Percentiles rank a stretch among this genome's conserved stretches.
These are phyloP conservation scores for Lachnellula subtilissima DNA, from an alignment of 2,329 filamentous ascomycete genomes.

Conservation along the genomic window DNA sequence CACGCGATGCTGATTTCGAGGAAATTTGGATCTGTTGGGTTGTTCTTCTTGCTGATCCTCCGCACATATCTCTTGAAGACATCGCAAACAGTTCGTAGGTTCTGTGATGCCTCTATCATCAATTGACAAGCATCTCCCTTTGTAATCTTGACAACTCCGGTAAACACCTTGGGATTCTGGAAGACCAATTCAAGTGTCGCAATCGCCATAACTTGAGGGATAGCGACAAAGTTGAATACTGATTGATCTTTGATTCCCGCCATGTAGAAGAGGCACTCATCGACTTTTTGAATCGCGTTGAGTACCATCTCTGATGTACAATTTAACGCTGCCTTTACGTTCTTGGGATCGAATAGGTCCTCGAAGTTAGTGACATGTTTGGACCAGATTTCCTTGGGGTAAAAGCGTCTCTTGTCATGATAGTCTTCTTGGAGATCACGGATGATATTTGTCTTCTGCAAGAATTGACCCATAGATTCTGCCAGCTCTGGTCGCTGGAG, in stretches of 20 bases:
- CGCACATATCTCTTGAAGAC: conserved; percentile 74
- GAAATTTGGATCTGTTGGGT: conserved; percentile 87
- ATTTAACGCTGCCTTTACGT: conserved; percentile 72
- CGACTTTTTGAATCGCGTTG: conserved; percentile 77
- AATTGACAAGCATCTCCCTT: conserved; percentile 89
- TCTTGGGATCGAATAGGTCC: conserved; percentile 79
- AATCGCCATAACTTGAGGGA: conserved; percentile 96
- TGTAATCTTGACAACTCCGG: conserved; percentile 90
- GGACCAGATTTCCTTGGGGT: conserved; percentile 94
- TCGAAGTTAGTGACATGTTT: conserved; percentile 89
- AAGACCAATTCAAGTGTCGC: conserved; percentile 89
- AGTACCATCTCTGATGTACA: conserved; percentile 94
- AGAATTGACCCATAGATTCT: conserved; percentile 94
- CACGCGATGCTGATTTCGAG: conserved; percentile 87
- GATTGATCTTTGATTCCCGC: conserved; percentile 92
- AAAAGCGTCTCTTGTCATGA: conserved; percentile 84
- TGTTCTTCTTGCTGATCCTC: conserved; percentile 89
- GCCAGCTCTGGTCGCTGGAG: conserved; percentile 74
- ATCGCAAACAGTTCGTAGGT: conserved; percentile 73
- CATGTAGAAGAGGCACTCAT: conserved; percentile 97
- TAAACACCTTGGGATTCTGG: conserved; percentile 81
- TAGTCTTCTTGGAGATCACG: conserved; percentile 90
- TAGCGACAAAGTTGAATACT: conserved; percentile 98
- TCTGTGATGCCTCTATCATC: conserved; percentile 92
- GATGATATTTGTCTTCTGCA: conserved; percentile 99